Percentiles rank a stretch among this genome's conserved stretches.
These are phyloP conservation scores for Paralagenidium karlingii DNA, from an alignment of 352 stramenopile genomes.

Conservation along the genomic window DNA sequence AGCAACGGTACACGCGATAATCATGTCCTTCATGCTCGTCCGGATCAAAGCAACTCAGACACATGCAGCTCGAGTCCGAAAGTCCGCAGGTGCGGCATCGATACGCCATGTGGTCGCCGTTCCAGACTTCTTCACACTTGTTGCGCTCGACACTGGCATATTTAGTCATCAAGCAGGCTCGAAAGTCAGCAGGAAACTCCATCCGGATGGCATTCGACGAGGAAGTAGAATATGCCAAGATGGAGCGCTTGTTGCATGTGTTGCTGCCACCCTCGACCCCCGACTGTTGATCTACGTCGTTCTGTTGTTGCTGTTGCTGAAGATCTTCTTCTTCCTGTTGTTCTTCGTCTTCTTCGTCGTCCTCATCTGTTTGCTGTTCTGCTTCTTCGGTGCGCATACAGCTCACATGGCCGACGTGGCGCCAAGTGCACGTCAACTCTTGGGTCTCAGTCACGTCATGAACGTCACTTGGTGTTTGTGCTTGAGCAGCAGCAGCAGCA, in stretches of 20 bases:
- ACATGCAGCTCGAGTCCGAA: constrained; percentile 83
- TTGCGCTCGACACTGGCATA: constrained; percentile 58
- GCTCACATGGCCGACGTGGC: constrained; percentile 13
- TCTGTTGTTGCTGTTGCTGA: not conserved
- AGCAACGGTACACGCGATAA: constrained; percentile 71
- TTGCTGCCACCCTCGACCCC: not conserved
- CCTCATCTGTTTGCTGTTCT: not conserved
- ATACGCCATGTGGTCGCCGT: constrained; percentile 81
- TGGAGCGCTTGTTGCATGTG: not conserved
- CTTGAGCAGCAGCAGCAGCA: not conserved
- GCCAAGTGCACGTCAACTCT: constrained; percentile 15
- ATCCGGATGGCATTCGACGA: constrained; percentile 12
- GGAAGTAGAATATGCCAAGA: no score
- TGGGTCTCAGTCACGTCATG: not conserved
- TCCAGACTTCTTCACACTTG: constrained; percentile 82
- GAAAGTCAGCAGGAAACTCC: constrained; percentile 21
- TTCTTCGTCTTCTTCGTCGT: constrained; percentile 1
- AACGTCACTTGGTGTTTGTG: not conserved
- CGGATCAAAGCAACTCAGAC: constrained; percentile 64
- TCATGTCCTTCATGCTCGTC: constrained; percentile 70
- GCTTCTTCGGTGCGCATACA: constrained; percentile 12
- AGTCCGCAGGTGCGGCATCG: constrained; percentile 67
- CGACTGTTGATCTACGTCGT: no score
- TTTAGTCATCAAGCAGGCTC: constrained; percentile 19
- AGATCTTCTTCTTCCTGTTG: constrained; percentile 14